Base-by-base conservation (phyloP, 2,329 filamentous ascomycete species). In the Coleophoma eucalyptorum region DNA sequence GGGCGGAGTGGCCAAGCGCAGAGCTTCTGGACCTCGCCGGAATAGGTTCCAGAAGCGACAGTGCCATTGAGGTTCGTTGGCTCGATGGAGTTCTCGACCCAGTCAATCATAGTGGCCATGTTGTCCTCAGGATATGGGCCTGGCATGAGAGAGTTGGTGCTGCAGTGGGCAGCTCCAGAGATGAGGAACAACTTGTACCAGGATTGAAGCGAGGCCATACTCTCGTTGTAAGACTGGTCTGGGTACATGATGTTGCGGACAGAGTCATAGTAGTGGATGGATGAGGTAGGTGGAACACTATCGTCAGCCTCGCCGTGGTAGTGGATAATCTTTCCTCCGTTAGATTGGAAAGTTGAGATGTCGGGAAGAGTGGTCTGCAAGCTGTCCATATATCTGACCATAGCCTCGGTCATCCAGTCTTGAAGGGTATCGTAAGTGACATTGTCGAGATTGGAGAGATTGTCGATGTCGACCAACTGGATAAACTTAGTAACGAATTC, bases 21-120 rank as follows among this genome's bases (percentile, higher is more conserved):
- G 26, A 69, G 65, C 59, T 58, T 59, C 58, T 69, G 68, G 0
- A 60, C 65, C 61, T 71, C 63, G 32, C 69, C 66, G 13, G 50
- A 52, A 53, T 67, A 63, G 26, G 58, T 51, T 15, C 67, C 67
- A 1, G 62, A 62, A 5, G 59, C 54, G 6, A 69, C 61, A 5
- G 68, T 71, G 10, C 67, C 66, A 55, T 72, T 72, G 19, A 72
- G 62, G 3, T 57, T 56, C 4, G 45, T 41, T 2, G 69, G 69
- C 53, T 58, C 58, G 15, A 65, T 55, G 18, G 65, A 86, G 56
- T 86, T 87, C 56, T 77, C 79, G 13, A 89, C 71, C 59, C 76
- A 87, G 60, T 89, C 82, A 62, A 89, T 87, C 16, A 83, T 81
- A 2, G 81, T 87, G 1, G 84, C 81, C 66, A 88, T 83, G 41